These are phyloP conservation scores for Tylopilus rubrobrunneus DNA, from an alignment of 768 basidiomycete genomes.

Conservation along the genomic window DNA sequence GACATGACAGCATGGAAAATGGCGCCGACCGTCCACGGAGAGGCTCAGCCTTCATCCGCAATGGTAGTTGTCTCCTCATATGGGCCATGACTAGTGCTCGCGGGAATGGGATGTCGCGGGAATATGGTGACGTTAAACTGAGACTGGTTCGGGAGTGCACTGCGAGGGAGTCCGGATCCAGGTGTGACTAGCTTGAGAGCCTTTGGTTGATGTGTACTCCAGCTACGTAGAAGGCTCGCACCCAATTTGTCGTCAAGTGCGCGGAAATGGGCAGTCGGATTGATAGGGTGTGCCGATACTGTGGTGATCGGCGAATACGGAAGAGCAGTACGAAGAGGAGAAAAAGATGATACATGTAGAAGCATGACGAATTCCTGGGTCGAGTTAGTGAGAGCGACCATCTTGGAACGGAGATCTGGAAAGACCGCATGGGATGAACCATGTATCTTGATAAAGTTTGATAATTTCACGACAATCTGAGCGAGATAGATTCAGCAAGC, in stretches of 20 bases:
- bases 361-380: constrained; percentile 88
- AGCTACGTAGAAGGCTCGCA: constrained; percentile 54
- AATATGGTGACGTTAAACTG: constrained; percentile 40
- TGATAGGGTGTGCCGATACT: constrained; percentile 22
- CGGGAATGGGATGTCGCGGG: constrained; percentile 13
- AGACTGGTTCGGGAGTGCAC: constrained; percentile 48
- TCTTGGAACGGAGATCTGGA: constrained; percentile 58
- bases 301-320: constrained; percentile 57
- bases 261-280: constrained; percentile 17
- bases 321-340: constrained; percentile 51
- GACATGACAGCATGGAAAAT: background rate
- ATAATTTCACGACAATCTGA: constrained; percentile 73
- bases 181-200: constrained; percentile 36
- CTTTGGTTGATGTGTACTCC: constrained; percentile 49
- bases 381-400: constrained; percentile 74
- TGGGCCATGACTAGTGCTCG: constrained; percentile 9
- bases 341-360: constrained; percentile 79
- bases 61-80: constrained; percentile 10
- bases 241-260: constrained; percentile 45
- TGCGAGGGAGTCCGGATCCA: constrained; percentile 39
- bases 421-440: constrained; percentile 55
- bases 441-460: constrained; percentile 65
- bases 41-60: constrained; percentile 32
- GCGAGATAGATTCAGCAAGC: constrained; percentile 1
- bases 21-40: constrained; percentile 15